Evolutionary conservation across 2,329 filamentous ascomycete genomes (phyloP).

Genomic region (Ophidiomyces ophidiicola): DNA sequence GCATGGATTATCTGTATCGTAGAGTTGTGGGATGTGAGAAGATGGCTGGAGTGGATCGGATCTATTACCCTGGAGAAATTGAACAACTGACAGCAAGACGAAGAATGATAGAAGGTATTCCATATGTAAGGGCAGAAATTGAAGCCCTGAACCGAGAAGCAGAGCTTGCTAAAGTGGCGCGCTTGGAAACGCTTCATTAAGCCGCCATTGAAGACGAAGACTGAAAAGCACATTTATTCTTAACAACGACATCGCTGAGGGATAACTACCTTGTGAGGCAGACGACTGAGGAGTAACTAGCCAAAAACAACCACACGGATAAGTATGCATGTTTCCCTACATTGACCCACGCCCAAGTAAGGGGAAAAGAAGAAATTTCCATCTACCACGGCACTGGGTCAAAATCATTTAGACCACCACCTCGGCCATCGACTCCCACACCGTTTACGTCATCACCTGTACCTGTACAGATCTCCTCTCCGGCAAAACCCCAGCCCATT

Average conservation of each 20-base stretch:
- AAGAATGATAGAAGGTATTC: conserved; percentile 36
- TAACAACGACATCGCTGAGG: no score
- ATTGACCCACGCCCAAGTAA: no score
- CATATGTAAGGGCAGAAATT: conserved; percentile 39
- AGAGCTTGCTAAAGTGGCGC: conserved; percentile 28
- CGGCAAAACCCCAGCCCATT: conserved; percentile 43
- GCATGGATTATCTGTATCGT: conserved; percentile 48
- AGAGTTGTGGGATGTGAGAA: conserved; percentile 43
- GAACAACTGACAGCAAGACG: conserved; percentile 39
- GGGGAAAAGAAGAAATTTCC: conserved; percentile 17
- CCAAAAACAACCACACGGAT: no score
- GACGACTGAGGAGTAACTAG: no score
- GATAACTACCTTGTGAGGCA: no score
- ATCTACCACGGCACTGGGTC: conserved; percentile 23
- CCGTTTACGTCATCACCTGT: conserved; percentile 20
- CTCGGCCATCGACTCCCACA: conserved; percentile 18
- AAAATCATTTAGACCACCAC: conserved; percentile 23
- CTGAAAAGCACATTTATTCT: neutral
- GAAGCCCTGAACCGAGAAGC: conserved; percentile 41
- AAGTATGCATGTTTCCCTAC: no score
- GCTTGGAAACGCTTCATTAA: conserved; percentile 1
- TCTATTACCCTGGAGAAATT: conserved; percentile 48
- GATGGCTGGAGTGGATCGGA: conserved; percentile 42
- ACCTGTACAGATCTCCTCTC: conserved; percentile 24
- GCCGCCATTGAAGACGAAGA: neutral